Conservation (phyloP, 2,329 filamentous ascomycete genomes). For the Bertia moriformis region DNA sequence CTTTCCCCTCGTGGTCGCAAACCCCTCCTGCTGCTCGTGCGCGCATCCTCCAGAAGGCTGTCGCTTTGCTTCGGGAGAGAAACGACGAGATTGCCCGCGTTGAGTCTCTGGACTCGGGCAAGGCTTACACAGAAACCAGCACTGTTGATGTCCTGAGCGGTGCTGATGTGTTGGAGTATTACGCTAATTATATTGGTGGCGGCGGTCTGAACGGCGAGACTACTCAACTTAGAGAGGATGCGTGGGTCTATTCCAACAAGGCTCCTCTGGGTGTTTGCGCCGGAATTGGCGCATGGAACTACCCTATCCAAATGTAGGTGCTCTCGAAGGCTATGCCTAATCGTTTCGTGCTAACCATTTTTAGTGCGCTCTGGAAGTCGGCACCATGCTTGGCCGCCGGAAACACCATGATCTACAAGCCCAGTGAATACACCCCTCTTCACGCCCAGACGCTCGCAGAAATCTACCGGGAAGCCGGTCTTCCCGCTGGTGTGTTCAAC, state of each 20-base stretch:
- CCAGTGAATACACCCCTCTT: constrained; percentile 75
- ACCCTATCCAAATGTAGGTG: constrained; percentile 63
- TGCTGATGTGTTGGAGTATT: constrained; percentile 76
- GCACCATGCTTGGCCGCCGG: constrained; percentile 73
- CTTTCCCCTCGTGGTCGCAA: constrained; percentile 64
- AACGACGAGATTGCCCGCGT: constrained; percentile 68
- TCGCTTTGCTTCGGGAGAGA: constrained; percentile 54
- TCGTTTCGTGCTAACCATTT: neutral
- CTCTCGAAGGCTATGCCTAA: constrained; percentile 3
- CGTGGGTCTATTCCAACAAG: constrained; percentile 73
- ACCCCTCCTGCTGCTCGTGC: constrained; percentile 63
- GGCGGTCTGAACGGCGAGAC: constrained; percentile 72
- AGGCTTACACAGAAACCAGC: constrained; percentile 71
- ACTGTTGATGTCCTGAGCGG: constrained; percentile 72
- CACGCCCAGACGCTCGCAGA: constrained; percentile 63
- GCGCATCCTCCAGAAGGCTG: constrained; percentile 65
- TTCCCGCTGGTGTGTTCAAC: constrained; percentile 75
- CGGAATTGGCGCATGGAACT: constrained; percentile 84
- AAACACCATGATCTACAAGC: constrained; percentile 85
- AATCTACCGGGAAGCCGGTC: constrained; percentile 63
- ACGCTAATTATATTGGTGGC: constrained; percentile 63
- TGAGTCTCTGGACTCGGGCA: constrained; percentile 77
- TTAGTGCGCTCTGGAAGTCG: constrained; percentile 65
- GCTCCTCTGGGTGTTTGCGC: constrained; percentile 71
- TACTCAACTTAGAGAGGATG: constrained; percentile 57